These are phyloP conservation scores for Bipolaris victoriae DNA, from an alignment of 2,329 filamentous ascomycete genomes.

Conservation along the genomic window DNA sequence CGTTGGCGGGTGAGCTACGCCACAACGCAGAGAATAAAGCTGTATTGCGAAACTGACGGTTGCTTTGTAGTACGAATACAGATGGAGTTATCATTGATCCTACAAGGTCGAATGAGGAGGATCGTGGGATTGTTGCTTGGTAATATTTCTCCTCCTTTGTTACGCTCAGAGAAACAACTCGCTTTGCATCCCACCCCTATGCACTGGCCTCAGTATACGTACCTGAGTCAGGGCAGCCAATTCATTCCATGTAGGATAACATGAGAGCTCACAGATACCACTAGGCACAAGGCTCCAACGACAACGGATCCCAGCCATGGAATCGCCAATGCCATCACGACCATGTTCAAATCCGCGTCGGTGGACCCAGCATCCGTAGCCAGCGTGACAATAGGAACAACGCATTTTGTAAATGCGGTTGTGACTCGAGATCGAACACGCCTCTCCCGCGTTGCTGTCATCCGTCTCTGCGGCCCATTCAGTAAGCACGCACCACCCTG, in stretches of 20 bases:
- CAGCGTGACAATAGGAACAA: constrained; percentile 60
- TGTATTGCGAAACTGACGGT: constrained; percentile 4
- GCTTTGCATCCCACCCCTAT: not conserved
- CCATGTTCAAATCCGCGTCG: constrained; percentile 43
- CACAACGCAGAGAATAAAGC: not conserved
- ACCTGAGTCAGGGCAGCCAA: not conserved
- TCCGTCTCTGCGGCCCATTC: constrained; percentile 58
- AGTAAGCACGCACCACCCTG: constrained; percentile 59
- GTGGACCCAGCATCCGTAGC: constrained; percentile 44
- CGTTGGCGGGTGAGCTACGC: constrained; percentile 47
- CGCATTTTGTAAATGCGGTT: constrained; percentile 60
- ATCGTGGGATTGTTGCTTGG: constrained; percentile 45
- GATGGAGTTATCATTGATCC: constrained; percentile 48
- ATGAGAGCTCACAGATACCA: not conserved
- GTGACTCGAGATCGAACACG: constrained; percentile 58
- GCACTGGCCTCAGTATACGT: not conserved
- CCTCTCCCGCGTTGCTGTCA: constrained; percentile 59
- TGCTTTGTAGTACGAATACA: constrained; percentile 41
- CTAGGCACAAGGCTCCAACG: constrained; percentile 49
- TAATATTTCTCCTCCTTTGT: constrained; percentile 19
- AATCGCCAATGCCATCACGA: constrained; percentile 44
- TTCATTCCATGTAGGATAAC: not conserved
- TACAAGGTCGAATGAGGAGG: constrained; percentile 30
- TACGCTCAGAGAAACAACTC: not conserved
- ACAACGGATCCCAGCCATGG: constrained; percentile 48